Evolutionary conservation across 2,329 filamentous ascomycete genomes (phyloP).

Genomic region (Sclerotiophoma versabilis): DNA sequence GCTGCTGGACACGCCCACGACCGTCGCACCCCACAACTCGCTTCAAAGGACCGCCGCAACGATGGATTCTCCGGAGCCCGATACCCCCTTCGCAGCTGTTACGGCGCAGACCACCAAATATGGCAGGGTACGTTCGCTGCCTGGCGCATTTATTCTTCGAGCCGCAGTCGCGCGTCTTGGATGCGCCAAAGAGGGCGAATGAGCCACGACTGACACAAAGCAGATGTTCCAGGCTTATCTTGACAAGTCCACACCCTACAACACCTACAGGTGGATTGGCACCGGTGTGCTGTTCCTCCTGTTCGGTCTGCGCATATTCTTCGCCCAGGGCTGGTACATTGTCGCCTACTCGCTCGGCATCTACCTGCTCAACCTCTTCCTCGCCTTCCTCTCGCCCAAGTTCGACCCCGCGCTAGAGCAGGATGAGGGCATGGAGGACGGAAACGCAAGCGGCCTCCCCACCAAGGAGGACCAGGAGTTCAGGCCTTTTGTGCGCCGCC

Average conservation of each 20-base stretch:
- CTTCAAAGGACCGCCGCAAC: constrained; percentile 5
- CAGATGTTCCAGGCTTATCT: constrained; percentile 94
- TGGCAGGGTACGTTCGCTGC: constrained; percentile 66
- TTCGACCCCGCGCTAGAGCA: constrained; percentile 96
- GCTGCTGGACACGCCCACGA: neutral
- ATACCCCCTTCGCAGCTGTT: constrained; percentile 92
- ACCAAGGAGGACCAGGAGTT: constrained; percentile 98
- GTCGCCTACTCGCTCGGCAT: constrained; percentile 98
- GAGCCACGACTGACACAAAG: constrained; percentile 22
- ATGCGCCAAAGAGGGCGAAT: neutral
- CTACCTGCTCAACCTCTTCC: constrained; percentile 98
- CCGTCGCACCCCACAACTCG: neutral
- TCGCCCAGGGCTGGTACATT: constrained; percentile 98
- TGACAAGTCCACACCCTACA: constrained; percentile 90
- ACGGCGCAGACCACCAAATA: constrained; percentile 81
- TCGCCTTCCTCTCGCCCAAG: constrained; percentile 97
- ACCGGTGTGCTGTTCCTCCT: constrained; percentile 77
- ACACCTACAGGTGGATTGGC: constrained; percentile 87
- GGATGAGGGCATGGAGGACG: constrained; percentile 97
- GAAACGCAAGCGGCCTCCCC: constrained; percentile 76
- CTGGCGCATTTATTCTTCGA: constrained; percentile 16
- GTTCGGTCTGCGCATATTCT: constrained; percentile 88
- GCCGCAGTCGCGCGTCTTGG: neutral
- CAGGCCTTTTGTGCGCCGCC: constrained; percentile 91
- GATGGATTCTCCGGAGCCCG: constrained; percentile 88